Conservation (phyloP, 306 rosid species). For the Lablab purpureus region DNA sequence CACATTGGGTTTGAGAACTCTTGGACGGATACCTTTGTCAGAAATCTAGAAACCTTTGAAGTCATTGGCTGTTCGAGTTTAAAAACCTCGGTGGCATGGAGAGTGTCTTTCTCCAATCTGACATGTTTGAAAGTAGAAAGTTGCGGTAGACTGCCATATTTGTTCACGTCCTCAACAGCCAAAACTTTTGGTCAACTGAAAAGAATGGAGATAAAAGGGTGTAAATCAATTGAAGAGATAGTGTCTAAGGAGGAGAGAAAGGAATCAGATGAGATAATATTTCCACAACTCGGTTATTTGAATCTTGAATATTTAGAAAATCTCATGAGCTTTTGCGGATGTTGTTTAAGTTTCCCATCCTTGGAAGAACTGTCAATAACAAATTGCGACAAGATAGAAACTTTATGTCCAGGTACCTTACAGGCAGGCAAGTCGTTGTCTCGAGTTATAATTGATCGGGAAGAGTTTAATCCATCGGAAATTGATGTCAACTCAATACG, state of each 20-base stretch:
- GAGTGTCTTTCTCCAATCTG: background rate
- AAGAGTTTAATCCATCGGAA: no score
- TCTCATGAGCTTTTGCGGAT: background rate
- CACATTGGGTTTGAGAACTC: background rate
- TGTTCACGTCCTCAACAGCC: background rate
- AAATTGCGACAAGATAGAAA: fast-evolving
- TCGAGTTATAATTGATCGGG: fast-evolving
- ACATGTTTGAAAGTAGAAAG: background rate
- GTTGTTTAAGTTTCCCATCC: background rate
- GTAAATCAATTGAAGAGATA: background rate
- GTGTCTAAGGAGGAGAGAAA: background rate
- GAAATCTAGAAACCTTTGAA: background rate
- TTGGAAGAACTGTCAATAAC: background rate
- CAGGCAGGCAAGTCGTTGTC: no score
- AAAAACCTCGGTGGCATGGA: background rate
- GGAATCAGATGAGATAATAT: background rate
- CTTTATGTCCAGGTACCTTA: no score
- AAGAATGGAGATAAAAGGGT: background rate
- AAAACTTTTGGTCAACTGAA: background rate
- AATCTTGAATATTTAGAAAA: background rate
- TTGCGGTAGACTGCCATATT: background rate
- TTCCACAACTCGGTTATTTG: background rate
- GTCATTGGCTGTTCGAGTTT: no score
- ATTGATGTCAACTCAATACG: no score
- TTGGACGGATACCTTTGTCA: background rate